These are phyloP conservation scores for Scedosporium minutisporum DNA, from an alignment of 2,329 filamentous ascomycete genomes.

Conservation along the genomic window DNA sequence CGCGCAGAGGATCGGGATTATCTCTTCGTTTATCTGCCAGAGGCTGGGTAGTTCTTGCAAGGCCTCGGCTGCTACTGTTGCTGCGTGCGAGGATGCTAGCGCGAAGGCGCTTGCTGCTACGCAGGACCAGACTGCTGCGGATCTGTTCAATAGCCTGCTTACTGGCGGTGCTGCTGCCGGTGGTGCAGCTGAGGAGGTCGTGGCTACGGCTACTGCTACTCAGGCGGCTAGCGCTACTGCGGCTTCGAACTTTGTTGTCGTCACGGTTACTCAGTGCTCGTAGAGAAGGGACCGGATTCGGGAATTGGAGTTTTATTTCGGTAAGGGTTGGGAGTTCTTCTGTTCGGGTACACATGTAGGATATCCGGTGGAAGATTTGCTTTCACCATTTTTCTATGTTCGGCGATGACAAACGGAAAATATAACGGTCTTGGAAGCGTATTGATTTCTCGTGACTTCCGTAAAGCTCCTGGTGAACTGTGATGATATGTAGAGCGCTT, in stretches of 20 bases:
- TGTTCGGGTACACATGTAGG: neutral
- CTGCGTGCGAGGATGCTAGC: slow-evolving; percentile 12
- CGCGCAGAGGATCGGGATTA: slow-evolving; percentile 27
- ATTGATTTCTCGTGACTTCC: neutral
- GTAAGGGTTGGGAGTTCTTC: neutral
- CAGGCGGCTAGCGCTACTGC: neutral
- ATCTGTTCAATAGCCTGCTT: slow-evolving; percentile 14
- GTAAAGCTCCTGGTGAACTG: neutral
- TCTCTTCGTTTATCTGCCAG: slow-evolving; percentile 37
- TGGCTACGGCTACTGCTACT: neutral
- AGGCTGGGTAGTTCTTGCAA: slow-evolving; percentile 24
- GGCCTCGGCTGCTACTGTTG: slow-evolving; percentile 12
- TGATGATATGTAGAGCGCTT: no score
- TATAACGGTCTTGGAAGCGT: neutral
- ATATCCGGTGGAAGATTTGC: neutral
- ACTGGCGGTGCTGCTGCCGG: slow-evolving; percentile 2
- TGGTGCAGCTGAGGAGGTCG: neutral
- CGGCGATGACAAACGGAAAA: neutral
- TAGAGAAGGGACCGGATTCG: neutral
- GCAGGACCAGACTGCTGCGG: slow-evolving; percentile 16
- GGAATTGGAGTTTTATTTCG: neutral
- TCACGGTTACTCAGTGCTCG: slow-evolving; percentile 3
- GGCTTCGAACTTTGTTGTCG: neutral
- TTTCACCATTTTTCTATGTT: neutral
- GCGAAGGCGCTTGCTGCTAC: slow-evolving; percentile 13